These are phyloP conservation scores for Tricholoma sp. DNA, from an alignment of 768 basidiomycete genomes.

Conservation along the genomic window DNA sequence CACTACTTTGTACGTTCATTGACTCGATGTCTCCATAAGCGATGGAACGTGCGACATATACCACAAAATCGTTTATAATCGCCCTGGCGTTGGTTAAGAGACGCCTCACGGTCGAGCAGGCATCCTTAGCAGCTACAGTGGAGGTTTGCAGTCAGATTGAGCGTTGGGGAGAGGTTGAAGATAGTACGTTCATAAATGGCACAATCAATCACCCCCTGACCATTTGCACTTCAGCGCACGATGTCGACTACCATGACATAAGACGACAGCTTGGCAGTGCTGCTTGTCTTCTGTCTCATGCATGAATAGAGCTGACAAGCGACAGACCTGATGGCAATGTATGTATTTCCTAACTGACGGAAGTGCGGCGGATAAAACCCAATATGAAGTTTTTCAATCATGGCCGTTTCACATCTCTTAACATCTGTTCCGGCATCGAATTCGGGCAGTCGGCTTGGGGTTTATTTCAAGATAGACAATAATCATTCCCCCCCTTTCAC, in stretches of 20 bases:
- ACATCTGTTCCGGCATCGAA: not conserved
- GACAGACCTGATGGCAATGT: not conserved
- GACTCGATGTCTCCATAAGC: slow-evolving; percentile 39
- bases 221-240: slow-evolving; percentile 63
- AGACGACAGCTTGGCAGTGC: slow-evolving; percentile 81
- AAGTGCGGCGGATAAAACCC: too few species aligned
- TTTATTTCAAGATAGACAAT: not conserved
- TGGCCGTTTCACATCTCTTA: not conserved
- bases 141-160: slow-evolving; percentile 96
- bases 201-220: slow-evolving; percentile 5
- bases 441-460: slow-evolving; percentile 10
- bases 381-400: too few species aligned
- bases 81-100: slow-evolving; percentile 78
- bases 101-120: slow-evolving; percentile 74
- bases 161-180: slow-evolving; percentile 99
- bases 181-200: slow-evolving; percentile 59
- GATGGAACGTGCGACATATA: slow-evolving; percentile 85
- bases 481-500: slow-evolving; percentile 1
- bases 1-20: not conserved
- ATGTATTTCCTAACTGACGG: too few species aligned
- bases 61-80: slow-evolving; percentile 88
- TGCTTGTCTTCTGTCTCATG: slow-evolving; percentile 50
- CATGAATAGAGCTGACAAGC: slow-evolving; percentile 12
- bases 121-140: slow-evolving; percentile 79
- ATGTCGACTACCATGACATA: slow-evolving; percentile 95